Conservation (phyloP, 345 rosid genomes). For the Brassica napus region Da-Ae NC_063444.1:11842501-11843000, state of each 20-base stretch:
- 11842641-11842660: not conserved
- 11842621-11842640: not conserved
- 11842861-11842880: constrained; percentile 1
- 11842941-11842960: too few relatives aligned
- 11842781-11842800: not conserved
- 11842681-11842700: not conserved
- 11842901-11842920: too few relatives aligned
- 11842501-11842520: too few relatives aligned
- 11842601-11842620: not conserved
- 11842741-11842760: not conserved
- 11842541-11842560: too few relatives aligned
- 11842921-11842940: too few relatives aligned
- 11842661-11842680: not conserved
- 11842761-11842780: not conserved
- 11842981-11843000: too few relatives aligned
- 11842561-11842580: too few relatives aligned
- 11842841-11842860: not conserved
- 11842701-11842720: not conserved
- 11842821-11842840: not conserved
- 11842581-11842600: too few relatives aligned
- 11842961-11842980: too few relatives aligned
- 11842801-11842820: not conserved
- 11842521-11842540: too few relatives aligned
- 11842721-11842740: not conserved
- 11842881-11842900: not conserved